Percentiles rank a stretch among this genome's conserved stretches.
These are phyloP conservation scores for Xylariales sp. DNA, from an alignment of 2,329 filamentous ascomycete species.

Conservation along the genomic window DNA sequence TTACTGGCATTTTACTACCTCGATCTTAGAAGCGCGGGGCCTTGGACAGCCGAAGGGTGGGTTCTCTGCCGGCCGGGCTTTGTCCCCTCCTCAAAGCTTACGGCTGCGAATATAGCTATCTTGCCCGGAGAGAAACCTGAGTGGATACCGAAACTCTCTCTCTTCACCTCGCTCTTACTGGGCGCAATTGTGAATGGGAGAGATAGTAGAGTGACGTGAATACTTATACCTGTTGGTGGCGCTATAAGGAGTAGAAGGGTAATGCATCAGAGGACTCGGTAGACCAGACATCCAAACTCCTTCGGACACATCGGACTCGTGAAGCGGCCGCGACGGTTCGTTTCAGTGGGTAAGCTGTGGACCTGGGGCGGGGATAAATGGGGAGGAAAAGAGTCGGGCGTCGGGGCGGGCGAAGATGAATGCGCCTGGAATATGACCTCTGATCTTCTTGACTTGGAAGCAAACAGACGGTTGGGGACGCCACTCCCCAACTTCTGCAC, in stretches of 20 bases:
- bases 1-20: slow-evolving; percentile 20
- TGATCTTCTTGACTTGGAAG: too few relatives aligned
- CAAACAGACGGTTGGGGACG: too few relatives aligned
- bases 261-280: background rate
- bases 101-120: background rate
- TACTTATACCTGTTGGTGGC: background rate
- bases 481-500: too few relatives aligned
- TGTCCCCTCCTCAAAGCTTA: background rate
- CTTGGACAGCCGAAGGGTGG: background rate
- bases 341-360: slow-evolving; percentile 9
- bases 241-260: slow-evolving; percentile 1
- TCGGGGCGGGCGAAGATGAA: slow-evolving; percentile 13
- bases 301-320: slow-evolving; percentile 22
- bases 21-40: background rate
- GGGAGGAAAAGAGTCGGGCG: background rate
- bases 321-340: slow-evolving; percentile 27
- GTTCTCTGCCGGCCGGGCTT: background rate
- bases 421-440: background rate
- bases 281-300: background rate
- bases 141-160: background rate
- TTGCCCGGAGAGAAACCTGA: background rate
- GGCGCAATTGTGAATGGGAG: background rate
- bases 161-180: slow-evolving; percentile 7
- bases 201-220: background rate
- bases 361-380: slow-evolving; percentile 17